Evolutionary conservation across 805 yeast genomes (phyloP), one percentile per base, ranked within the genome.

Genomic region (Starmerella khaoyaiensis): DNA sequence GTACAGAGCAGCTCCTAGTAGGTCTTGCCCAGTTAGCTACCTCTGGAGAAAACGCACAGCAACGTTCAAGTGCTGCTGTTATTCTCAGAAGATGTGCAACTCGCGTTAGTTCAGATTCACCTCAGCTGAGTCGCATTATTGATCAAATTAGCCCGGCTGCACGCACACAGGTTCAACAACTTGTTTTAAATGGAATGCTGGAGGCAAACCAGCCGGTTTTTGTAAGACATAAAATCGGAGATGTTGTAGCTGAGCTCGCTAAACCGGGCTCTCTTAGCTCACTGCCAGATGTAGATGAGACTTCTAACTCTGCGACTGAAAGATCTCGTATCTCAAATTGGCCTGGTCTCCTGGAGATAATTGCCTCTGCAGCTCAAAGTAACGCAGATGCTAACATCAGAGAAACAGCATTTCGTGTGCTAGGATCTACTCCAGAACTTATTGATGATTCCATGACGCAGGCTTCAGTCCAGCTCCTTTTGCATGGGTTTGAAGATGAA

Each of bases 231-330:
- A 90, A 87, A 55, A 63, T 90, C 33, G 76, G 95, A 2, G 98
- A 90, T 63, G 93, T 94, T 7, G 78, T 90, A 33, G 81, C 96
- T 1, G 97, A 86, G 59, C 72, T 87, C 31, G 93, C 95, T 2
- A 75, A 76, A 51, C 35, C 35, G 27, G n/a, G n/a, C n/a, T n/a
- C n/a, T n/a, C n/a, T n/a, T n/a, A n/a, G n/a, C n/a, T n/a, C n/a
- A n/a, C n/a, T n/a, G n/a, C n/a, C n/a, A n/a, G n/a, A n/a, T n/a
- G n/a, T n/a, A n/a, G n/a, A n/a, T n/a, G n/a, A n/a, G n/a, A n/a
- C n/a, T n/a, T n/a, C n/a, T n/a, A 37, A 46, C 29, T 33, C 44
- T 20, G 39, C 38, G 12, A 28, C 26, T 4, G 42, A 41, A 21
- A n/a, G n/a, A n/a, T 30, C 35, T 7, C 33, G 18, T 28, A 37